Base-by-base conservation (phyloP, 2,329 filamentous ascomycete species). In the Fusarium nematophilum region DNA sequence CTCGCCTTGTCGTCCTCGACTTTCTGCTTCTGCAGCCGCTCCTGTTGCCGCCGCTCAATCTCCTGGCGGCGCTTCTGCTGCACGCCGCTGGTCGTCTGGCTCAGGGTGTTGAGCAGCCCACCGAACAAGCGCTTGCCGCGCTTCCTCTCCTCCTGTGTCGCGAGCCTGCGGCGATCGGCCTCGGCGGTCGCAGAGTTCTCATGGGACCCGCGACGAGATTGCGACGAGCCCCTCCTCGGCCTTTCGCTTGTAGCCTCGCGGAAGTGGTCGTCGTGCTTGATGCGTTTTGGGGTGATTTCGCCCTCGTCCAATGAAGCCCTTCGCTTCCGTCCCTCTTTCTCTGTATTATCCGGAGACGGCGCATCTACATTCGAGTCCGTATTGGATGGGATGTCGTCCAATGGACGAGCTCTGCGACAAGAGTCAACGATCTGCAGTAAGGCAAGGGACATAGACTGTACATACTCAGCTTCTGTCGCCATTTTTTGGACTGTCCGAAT, bases 111-210 rank as follows among this genome's bases (percentile, higher is more conserved):
- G 56, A 95, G 80, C 52, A 96, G 78, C 29, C 89, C 91, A 58
- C 94, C 93, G 72, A 97, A 97, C 57, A 98, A 81, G 47, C 94
- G 86, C 75, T 91, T 90, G 17, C 91, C 91, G 30, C 94, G 89
- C 72, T 91, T 92, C 74, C 89, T 92, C 72, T 98, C 94, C 69
- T 96, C 90, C 53, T 87, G 74, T 6, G 67, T 70, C 31, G 70
- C 72, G 7, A 63, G 51, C 34, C 48, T 64, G 33, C 62, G 62
- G 48, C 69, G 60, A 49, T 71, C 67, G n/a, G 52, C 33, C 14
- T 66, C 58, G 3, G 43, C 9, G 9, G 8, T 46, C 7, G 30
- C 38, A 23, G 55, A 38, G 38, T 48, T 43, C 3, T 42, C 56
- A 10, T 62, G 33, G 4, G 59, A 62, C 17, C 44, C 43, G 26